Percentiles rank a stretch among this genome's conserved stretches.
phyloP scores from a whole-genome alignment of 805 yeast species.

The Candida peoriensis region DNA sequence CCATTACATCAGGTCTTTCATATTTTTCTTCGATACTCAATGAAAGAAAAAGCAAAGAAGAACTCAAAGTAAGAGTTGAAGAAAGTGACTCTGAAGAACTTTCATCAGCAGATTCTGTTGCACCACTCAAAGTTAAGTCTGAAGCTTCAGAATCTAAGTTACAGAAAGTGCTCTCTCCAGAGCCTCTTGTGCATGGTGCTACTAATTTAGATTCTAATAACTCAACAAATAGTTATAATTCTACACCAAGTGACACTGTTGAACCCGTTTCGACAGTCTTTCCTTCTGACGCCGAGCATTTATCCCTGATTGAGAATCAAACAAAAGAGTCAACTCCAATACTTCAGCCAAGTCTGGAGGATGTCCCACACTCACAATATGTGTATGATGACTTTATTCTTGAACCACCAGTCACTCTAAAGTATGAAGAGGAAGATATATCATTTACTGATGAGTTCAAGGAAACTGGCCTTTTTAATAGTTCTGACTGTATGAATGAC shows the following conservation, averaged over 20 bases:
- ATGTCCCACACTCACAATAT: background rate
- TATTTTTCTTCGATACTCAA: slow-evolving; percentile 11
- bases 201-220: no score
- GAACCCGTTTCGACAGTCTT: no score
- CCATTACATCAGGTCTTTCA: slow-evolving; percentile 14
- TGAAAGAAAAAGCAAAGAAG: slow-evolving; percentile 1
- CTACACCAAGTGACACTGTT: no score
- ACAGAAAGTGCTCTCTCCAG: no score
- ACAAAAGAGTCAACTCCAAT: slow-evolving; percentile 4
- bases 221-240: no score
- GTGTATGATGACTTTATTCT: slow-evolving; percentile 4
- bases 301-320: slow-evolving; percentile 10
- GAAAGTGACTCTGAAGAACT: slow-evolving; percentile 6
- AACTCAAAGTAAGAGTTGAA: background rate
- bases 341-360: slow-evolving; percentile 4
- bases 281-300: no score
- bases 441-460: slow-evolving; percentile 18
- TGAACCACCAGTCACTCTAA: slow-evolving; percentile 7
- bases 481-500: slow-evolving; percentile 12
- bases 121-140: no score
- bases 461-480: slow-evolving; percentile 13
- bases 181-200: no score
- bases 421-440: slow-evolving; percentile 4
- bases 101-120: no score
- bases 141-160: no score